A percentile compares a stretch with the other conserved stretches of the same genome.
Evolutionary conservation across 1,284 basidiomycete genomes (phyloP).

Genomic region (Cryptococcus wingfieldii): DNA sequence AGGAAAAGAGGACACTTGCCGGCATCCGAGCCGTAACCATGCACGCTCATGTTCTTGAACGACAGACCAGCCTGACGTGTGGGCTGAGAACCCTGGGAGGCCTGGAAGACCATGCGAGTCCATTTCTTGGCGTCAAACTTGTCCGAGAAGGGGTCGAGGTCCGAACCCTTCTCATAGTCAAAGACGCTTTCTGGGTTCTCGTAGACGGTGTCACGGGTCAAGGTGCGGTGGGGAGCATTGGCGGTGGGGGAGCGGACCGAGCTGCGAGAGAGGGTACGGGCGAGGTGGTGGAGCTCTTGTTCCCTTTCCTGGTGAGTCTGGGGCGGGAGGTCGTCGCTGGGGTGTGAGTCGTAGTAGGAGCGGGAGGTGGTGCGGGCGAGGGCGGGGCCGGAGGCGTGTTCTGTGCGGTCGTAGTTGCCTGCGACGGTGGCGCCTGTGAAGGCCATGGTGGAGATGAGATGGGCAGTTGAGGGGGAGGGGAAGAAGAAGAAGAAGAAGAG

Average conservation of each 20-base stretch:
- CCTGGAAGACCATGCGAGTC: conserved; percentile 36
- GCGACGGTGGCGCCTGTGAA: no score
- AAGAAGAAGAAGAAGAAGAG: no score
- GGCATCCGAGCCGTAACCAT: conserved; percentile 51
- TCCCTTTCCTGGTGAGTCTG: background rate
- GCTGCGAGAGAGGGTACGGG: conserved; percentile 20
- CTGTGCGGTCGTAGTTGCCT: conserved; percentile 8
- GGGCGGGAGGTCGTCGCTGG: conserved; percentile 1
- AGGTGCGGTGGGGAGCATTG: conserved; percentile 22
- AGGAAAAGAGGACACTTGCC: conserved; percentile 20
- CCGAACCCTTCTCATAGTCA: conserved; percentile 37
- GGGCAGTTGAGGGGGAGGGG: no score
- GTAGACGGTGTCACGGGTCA: conserved; percentile 31
- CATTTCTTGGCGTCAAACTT: conserved; percentile 50
- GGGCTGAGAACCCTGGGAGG: conserved; percentile 34
- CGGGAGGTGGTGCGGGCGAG: conserved; percentile 1
- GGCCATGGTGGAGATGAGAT: no score
- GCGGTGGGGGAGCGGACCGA: conserved; percentile 42
- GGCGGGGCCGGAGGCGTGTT: background rate
- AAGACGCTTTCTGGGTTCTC: conserved; percentile 20
- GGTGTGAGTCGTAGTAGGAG: conserved; percentile 2
- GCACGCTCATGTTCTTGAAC: conserved; percentile 51
- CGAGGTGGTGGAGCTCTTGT: conserved; percentile 4
- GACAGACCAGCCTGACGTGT: conserved; percentile 49
- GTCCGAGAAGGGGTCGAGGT: conserved; percentile 49